Conservation (phyloP, 2,329 filamentous ascomycete genomes). For the Daldinia sp. region DNA sequence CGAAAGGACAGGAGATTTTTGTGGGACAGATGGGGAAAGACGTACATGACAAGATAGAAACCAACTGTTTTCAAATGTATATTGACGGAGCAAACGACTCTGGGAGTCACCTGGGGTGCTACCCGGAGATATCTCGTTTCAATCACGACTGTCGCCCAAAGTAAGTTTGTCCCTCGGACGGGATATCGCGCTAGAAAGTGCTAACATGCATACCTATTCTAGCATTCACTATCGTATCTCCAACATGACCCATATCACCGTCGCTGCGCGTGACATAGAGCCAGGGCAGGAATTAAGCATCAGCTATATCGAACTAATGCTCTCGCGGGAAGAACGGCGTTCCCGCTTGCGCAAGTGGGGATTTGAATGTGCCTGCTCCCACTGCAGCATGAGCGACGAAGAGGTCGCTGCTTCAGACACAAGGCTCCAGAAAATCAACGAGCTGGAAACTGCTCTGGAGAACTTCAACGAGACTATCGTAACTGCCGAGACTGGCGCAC, state of each 20-base stretch:
- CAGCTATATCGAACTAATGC: slow-evolving; percentile 48
- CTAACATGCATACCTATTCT: not conserved
- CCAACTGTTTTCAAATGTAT: slow-evolving; percentile 49
- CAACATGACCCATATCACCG: slow-evolving; percentile 49
- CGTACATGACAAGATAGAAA: slow-evolving; percentile 46
- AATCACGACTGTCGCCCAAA: slow-evolving; percentile 55
- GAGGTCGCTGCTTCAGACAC: slow-evolving; percentile 55
- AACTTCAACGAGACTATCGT: slow-evolving; percentile 65
- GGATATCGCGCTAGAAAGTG: not conserved
- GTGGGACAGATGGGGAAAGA: slow-evolving; percentile 46
- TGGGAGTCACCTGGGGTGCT: slow-evolving; percentile 47
- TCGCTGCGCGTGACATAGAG: slow-evolving; percentile 49
- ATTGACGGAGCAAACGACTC: slow-evolving; percentile 40
- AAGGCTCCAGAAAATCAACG: slow-evolving; percentile 73
- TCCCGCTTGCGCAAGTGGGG: slow-evolving; percentile 48
- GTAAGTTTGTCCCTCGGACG: slow-evolving; percentile 39
- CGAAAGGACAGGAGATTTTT: slow-evolving; percentile 38
- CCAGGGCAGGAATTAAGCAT: slow-evolving; percentile 51
- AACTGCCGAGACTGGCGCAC: slow-evolving; percentile 59
- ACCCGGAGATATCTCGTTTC: slow-evolving; percentile 47
- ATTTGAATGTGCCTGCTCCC: slow-evolving; percentile 48
- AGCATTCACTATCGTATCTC: slow-evolving; percentile 49
- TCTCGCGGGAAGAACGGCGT: slow-evolving; percentile 43
- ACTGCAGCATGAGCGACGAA: slow-evolving; percentile 40
- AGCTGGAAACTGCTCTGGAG: slow-evolving; percentile 70